Evolutionary conservation across 306 rosid species (phyloP), one percentile per base, ranked within the genome.

Genomic region (Coriaria nepalensis): DNA sequence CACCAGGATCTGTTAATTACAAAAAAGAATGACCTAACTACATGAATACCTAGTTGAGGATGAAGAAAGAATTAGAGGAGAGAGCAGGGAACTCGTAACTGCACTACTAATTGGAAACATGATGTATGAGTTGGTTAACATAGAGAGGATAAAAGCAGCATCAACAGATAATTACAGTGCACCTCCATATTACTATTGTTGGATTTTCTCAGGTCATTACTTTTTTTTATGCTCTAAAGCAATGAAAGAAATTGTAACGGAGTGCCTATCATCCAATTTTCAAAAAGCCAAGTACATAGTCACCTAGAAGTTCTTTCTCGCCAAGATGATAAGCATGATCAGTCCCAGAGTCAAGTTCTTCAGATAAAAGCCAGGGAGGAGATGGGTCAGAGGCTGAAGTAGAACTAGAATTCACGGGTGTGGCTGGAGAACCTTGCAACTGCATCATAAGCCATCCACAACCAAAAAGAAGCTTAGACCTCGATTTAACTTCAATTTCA

Each of bases 291-390:
- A 35, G 36, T 13, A n/a, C 12, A 54, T 13, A 37, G 40, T 39
- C 56, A 69, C 77, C 76, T 67, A 54, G 44, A 43, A 62, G 29
- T 64, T 64, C 66, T 60, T 68, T 66, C 80, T 73, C 73, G 52
- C 76, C 79, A 56, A 58, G 70, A 71, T 55, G 33, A 64, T 57
- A 67, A 49, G 67, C 52, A 56, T 65, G 70, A 45, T 58, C 65
- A 64, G 70, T 61, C 58, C 78, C 80, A 9, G 96, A 75, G 66
- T 82, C 87, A 63, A 69, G 76, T 69, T 92, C 94, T 51, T 92
- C 96, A 13, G 87, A 71, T 68, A 70, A 41, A 67, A 70, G 49
- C 78, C 58, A 71, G 6, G 76, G 80, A 56, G 78, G 67, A 53
- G 73, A 40, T 35, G 86, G 82, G 38, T 81, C 80, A 58, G 94